Evolutionary conservation across 345 rosid genomes (phyloP).

Genomic region (Syzygium oleosum): DNA sequence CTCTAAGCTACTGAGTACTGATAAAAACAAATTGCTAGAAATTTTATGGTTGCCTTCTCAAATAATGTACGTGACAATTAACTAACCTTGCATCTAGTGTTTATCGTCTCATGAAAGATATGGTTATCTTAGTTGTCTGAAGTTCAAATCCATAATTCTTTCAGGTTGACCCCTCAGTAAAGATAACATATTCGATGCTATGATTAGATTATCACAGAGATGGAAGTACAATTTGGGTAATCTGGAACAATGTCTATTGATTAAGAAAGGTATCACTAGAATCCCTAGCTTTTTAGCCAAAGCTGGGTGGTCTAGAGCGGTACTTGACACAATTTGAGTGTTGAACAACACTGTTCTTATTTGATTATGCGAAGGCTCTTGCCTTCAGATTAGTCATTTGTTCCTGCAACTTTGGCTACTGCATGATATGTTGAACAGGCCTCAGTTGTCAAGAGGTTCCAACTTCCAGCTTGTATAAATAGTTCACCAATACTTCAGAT

Average conservation of each 20-base stretch:
- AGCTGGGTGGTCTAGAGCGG: not conserved
- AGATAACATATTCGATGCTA: not conserved
- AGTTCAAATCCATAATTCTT: not conserved
- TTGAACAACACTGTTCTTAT: accelerated
- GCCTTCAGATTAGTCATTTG: not conserved
- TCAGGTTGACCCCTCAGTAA: not conserved
- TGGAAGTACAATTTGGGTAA: not conserved
- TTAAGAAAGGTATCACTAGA: not conserved
- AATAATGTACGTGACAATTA: not conserved
- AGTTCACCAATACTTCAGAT: not conserved
- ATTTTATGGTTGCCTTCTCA: not conserved
- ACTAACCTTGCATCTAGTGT: not conserved
- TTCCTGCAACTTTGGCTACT: not conserved
- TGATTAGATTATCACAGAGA: not conserved
- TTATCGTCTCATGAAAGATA: not conserved
- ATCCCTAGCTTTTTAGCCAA: not conserved
- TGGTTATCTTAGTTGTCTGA: not conserved
- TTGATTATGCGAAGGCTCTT: not conserved
- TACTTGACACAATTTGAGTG: not conserved
- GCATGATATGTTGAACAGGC: not conserved
- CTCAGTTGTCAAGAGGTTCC: not conserved
- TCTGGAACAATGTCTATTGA: not conserved
- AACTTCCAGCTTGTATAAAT: not conserved
- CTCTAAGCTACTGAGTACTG: not conserved
- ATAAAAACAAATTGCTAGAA: not conserved